These are phyloP conservation scores for Emiliania huxleyi DNA, from an alignment of 78 protist species.

Conservation along the genomic window DNA sequence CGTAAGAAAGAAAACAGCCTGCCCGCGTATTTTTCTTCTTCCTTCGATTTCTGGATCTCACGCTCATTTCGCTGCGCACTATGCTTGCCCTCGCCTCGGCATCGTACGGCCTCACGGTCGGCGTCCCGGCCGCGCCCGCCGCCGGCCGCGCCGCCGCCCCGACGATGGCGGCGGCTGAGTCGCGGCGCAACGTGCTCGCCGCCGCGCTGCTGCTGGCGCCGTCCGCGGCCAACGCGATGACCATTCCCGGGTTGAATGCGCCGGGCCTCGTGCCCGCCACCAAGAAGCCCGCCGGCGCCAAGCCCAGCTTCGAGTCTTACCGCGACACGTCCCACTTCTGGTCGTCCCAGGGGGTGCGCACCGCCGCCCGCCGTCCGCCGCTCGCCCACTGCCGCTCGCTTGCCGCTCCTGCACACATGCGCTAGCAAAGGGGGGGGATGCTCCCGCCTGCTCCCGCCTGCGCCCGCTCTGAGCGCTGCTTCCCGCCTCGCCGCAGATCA, in stretches of 20 bases:
- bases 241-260: neutral
- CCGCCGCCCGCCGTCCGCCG: too few species aligned
- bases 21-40: too few species aligned
- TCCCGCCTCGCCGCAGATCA: constrained; percentile 16
- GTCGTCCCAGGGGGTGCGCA: neutral
- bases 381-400: too few species aligned
- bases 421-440: too few species aligned
- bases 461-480: too few species aligned
- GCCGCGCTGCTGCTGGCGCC: neutral
- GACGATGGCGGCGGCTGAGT: neutral
- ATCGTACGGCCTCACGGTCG: neutral
- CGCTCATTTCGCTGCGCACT: too few species aligned
- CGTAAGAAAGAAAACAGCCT: too few species aligned
- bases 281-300: neutral
- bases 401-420: too few species aligned
- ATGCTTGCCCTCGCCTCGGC: neutral
- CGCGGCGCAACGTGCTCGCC: neutral
- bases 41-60: too few species aligned
- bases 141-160: neutral
- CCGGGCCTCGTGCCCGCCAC: neutral
- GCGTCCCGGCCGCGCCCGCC: neutral
- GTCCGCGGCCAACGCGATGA: neutral
- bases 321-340: neutral
- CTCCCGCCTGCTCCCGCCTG: too few species aligned
- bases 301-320: neutral